phyloP scores from a whole-genome alignment of 2,329 filamentous ascomycete species.

The Sarocladium kiliense region DNA sequence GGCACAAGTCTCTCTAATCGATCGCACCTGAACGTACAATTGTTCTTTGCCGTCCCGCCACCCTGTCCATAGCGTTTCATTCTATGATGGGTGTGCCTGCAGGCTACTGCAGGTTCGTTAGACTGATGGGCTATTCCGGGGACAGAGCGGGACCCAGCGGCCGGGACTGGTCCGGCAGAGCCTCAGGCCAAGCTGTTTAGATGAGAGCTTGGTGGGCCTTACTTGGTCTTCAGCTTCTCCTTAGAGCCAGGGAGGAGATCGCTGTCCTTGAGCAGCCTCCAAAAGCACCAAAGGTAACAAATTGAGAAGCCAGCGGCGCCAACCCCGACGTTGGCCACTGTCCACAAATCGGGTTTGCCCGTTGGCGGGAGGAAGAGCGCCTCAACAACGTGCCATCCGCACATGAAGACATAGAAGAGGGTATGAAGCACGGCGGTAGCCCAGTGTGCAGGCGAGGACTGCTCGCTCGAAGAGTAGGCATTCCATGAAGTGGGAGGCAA shows the following conservation, averaged over 20 bases:
- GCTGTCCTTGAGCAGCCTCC: constrained; percentile 59
- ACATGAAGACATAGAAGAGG: constrained; percentile 72
- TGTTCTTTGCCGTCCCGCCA: too few species aligned
- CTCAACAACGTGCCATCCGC: constrained; percentile 75
- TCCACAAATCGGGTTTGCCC: constrained; percentile 88
- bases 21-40: too few species aligned
- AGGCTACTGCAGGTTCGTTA: too few species aligned
- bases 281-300: constrained; percentile 89
- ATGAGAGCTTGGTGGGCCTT: too few species aligned
- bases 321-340: constrained; percentile 82
- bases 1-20: too few species aligned
- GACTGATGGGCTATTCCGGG: too few species aligned
- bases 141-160: too few species aligned
- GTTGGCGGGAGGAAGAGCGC: constrained; percentile 61
- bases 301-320: constrained; percentile 80
- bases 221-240: constrained; percentile 31
- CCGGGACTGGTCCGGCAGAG: too few species aligned
- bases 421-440: constrained; percentile 66
- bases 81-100: too few species aligned
- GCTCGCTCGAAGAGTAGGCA: constrained; percentile 45
- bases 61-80: too few species aligned
- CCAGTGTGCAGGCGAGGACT: constrained; percentile 31
- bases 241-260: constrained; percentile 37
- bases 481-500: constrained; percentile 72
- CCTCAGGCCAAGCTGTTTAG: too few species aligned